A percentile compares a stretch with the other conserved stretches of the same genome.
Conservation (phyloP, 768 basidiomycete genomes). For the Amanita pallidorosea region DNA sequence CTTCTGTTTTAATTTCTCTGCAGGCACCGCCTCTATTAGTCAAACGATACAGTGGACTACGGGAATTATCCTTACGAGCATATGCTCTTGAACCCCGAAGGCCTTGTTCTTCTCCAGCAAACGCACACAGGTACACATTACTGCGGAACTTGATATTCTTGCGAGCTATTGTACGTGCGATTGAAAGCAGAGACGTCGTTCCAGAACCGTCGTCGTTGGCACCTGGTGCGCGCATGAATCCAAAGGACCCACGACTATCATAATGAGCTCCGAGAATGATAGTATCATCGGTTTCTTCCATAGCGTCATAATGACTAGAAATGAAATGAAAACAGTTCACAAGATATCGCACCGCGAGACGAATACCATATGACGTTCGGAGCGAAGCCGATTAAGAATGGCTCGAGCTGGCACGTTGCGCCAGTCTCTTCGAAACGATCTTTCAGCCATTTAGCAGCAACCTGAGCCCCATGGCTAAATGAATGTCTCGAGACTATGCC, state of each 20-base stretch:
- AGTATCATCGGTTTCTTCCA: conserved; percentile 45
- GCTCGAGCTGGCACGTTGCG: conserved; percentile 55
- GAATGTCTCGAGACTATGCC: conserved; percentile 75
- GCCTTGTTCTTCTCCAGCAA: conserved; percentile 92
- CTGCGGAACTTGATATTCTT: conserved; percentile 60
- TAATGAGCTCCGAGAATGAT: conserved; percentile 83
- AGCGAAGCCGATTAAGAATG: conserved; percentile 64
- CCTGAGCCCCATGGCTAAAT: conserved; percentile 54
- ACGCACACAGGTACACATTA: conserved; percentile 73
- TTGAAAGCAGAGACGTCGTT: conserved; percentile 63
- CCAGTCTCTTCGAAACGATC: conserved; percentile 63
- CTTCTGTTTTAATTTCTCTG: conserved; percentile 47
- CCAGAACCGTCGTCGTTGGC: conserved; percentile 46
- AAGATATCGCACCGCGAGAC: background rate
- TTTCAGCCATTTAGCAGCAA: conserved; percentile 71
- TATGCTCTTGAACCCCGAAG: conserved; percentile 70
- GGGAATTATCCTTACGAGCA: conserved; percentile 43
- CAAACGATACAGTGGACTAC: background rate
- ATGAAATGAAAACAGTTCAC: background rate
- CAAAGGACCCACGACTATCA: conserved; percentile 86
- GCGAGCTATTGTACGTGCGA: conserved; percentile 64
- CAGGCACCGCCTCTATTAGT: background rate
- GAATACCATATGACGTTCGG: conserved; percentile 83
- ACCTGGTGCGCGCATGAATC: conserved; percentile 52
- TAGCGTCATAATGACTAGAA: conserved; percentile 44